Evolutionary conservation across 257 asterid species (phyloP).

Genomic region (Nicotiana tabacum): DNA sequence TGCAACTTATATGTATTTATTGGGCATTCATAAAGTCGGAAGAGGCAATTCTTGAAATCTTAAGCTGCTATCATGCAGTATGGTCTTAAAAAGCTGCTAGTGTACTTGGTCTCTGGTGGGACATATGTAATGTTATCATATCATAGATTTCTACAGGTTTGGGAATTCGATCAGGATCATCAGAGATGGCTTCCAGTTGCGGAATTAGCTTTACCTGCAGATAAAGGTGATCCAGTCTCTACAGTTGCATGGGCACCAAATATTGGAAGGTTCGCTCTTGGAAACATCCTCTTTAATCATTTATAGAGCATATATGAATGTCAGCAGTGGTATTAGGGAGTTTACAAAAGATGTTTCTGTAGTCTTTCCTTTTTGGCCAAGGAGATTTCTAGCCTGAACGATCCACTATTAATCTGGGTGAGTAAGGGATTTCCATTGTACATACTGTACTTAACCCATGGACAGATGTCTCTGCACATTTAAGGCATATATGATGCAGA

Average conservation of each 20-base stretch:
- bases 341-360: neutral
- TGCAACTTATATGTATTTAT: neutral
- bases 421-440: neutral
- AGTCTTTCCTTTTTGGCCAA: neutral
- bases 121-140: constrained; percentile 16
- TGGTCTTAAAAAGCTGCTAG: neutral
- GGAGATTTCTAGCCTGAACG: neutral
- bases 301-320: neutral
- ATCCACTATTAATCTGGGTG: neutral
- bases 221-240: constrained; percentile 58
- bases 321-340: neutral
- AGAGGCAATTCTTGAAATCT: neutral
- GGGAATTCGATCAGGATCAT: constrained; percentile 97
- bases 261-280: constrained; percentile 57
- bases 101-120: neutral
- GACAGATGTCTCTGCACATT: neutral
- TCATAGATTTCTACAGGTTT: constrained; percentile 48
- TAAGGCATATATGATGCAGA: neutral
- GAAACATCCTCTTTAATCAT: neutral
- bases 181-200: constrained; percentile 99
- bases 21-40: neutral
- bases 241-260: constrained; percentile 92
- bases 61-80: neutral
- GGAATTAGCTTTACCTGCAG: constrained; percentile 76
- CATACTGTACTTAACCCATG: neutral